phyloP scores from a whole-genome alignment of 83 land plant species.

The Picea abies region DNA sequence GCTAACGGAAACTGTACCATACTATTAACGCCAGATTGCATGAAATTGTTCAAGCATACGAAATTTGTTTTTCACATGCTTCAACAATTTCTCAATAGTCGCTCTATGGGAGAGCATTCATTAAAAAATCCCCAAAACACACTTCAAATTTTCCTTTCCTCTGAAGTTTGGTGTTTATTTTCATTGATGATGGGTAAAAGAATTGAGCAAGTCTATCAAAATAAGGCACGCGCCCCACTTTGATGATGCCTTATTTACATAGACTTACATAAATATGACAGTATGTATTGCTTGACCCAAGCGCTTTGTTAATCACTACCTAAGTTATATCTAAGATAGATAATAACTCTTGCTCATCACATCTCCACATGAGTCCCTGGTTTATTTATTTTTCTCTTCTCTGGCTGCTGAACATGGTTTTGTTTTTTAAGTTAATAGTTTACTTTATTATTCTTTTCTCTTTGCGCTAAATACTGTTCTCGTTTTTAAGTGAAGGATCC shows the following conservation, averaged over 20 bases:
- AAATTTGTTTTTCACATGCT: constrained; percentile 9
- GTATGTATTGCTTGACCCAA: constrained; percentile 16
- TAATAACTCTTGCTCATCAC: not conserved
- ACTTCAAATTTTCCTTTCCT: not conserved
- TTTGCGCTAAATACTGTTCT: too few relatives aligned
- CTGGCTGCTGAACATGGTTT: not conserved
- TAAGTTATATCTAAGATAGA: constrained; percentile 7
- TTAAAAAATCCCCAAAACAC: not conserved
- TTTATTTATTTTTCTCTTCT: not conserved
- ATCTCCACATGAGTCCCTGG: not conserved
- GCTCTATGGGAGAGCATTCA: not conserved
- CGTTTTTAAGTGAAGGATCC: too few relatives aligned
- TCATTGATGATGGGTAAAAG: not conserved
- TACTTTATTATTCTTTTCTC: too few relatives aligned
- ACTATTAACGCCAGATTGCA: not conserved
- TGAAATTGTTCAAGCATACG: constrained; percentile 22
- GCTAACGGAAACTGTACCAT: constrained; percentile 1
- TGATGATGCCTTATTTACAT: constrained; percentile 20
- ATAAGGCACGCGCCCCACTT: constrained; percentile 7
- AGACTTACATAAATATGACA: constrained; percentile 12
- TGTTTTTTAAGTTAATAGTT: too few relatives aligned
- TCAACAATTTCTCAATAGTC: constrained; percentile 16
- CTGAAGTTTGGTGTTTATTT: not conserved
- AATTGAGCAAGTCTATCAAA: constrained; percentile 19
- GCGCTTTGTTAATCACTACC: not conserved